phyloP scores from a whole-genome alignment of 1,139 yeast species.

The Ogataea hybrid region DNA sequence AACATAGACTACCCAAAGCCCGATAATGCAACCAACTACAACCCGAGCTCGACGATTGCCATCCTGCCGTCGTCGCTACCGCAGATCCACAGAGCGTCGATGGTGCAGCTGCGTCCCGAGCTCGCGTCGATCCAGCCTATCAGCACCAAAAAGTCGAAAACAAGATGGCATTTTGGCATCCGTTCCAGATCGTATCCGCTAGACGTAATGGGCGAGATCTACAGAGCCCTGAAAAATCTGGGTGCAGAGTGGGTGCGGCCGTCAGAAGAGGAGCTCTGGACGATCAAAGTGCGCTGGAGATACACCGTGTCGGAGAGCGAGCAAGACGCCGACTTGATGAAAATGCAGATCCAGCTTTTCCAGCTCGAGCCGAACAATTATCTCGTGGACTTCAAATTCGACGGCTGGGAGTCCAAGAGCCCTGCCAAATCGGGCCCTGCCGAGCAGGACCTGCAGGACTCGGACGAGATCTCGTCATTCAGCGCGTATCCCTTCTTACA shows the following conservation, averaged over 20 bases:
- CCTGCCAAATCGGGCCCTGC: constrained; percentile 20
- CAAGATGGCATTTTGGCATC: constrained; percentile 99
- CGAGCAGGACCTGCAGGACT: constrained; percentile 43
- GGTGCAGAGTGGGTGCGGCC: constrained; percentile 99
- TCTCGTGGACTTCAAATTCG: constrained; percentile 94
- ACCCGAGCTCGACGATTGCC: constrained; percentile 73
- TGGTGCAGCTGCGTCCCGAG: constrained; percentile 57
- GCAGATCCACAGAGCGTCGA: constrained; percentile 89
- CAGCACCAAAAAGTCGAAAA: constrained; percentile 79
- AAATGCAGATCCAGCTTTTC: constrained; percentile 94
- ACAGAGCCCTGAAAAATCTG: constrained; percentile 85
- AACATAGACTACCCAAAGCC: constrained; percentile 35
- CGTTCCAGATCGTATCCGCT: constrained; percentile 94
- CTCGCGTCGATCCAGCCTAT: constrained; percentile 67
- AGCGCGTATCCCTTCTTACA: constrained; percentile 95
- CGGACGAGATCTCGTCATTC: constrained; percentile 78
- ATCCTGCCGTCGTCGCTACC: constrained; percentile 93
- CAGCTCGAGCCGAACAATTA: constrained; percentile 95
- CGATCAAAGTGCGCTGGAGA: constrained; percentile 94
- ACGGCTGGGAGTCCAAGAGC: constrained; percentile 75
- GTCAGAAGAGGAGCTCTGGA: constrained; percentile 92
- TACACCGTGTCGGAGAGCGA: constrained; percentile 46
- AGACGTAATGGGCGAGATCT: constrained; percentile 98
- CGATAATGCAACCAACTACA: constrained; percentile 31
- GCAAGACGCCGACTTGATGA: constrained; percentile 73